phyloP scores from a whole-genome alignment of 768 basidiomycete species.

The Suillus subaureus region DNA sequence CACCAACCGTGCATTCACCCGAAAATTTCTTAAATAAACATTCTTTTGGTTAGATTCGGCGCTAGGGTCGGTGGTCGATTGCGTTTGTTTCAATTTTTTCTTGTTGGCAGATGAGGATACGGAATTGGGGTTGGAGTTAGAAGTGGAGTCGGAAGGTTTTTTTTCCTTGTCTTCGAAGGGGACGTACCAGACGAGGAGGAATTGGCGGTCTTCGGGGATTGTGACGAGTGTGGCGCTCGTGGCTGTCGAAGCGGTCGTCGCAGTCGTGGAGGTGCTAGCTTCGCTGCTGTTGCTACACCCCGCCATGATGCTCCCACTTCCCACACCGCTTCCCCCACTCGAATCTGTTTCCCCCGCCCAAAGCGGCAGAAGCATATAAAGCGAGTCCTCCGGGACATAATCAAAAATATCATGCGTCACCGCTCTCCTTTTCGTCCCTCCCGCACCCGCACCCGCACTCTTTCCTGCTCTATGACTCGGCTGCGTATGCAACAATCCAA shows the following conservation, averaged over 20 bases:
- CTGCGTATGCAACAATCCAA: constrained; percentile 69
- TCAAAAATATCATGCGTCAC: constrained; percentile 49
- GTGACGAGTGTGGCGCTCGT: constrained; percentile 42
- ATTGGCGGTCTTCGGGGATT: constrained; percentile 55
- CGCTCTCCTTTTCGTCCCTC: constrained; percentile 22
- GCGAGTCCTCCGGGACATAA: constrained; percentile 63
- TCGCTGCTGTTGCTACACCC: neutral
- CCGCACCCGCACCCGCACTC: neutral
- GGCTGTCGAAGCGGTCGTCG: constrained; percentile 3
- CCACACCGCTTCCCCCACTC: constrained; percentile 5
- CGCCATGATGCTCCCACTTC: neutral
- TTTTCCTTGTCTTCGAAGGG: constrained; percentile 42
- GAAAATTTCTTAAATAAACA: constrained; percentile 65
- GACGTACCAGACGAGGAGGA: constrained; percentile 82
- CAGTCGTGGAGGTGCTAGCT: neutral
- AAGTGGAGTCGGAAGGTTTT: constrained; percentile 10
- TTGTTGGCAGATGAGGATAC: constrained; percentile 20
- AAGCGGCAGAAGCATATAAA: constrained; percentile 85
- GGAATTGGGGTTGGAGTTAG: neutral
- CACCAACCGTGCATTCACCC: constrained; percentile 74
- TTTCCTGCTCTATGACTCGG: constrained; percentile 37
- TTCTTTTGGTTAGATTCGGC: constrained; percentile 41
- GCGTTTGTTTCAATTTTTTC: constrained; percentile 28
- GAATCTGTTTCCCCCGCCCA: constrained; percentile 78
- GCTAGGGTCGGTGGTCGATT: constrained; percentile 28